Evolutionary conservation across 345 rosid species (phyloP), one percentile per base, ranked within the genome.

Genomic region (Reutealis trisperma): DNA sequence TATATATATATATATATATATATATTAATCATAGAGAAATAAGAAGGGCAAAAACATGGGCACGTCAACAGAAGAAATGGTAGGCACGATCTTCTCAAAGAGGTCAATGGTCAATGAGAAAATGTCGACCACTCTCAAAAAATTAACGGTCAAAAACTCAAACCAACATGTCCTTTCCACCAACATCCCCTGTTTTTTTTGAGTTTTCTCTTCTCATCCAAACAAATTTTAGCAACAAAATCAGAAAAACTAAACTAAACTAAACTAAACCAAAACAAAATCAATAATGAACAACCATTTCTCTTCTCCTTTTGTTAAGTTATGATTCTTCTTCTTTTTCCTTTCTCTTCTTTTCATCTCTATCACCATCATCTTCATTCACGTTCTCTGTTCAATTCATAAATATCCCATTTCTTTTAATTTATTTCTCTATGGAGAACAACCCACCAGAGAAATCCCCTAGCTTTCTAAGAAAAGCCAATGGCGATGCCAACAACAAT

Each of bases 381-480:
- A 16, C 4, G 11, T 64, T 44, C 67, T 45, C 76, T 61, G 63
- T 12, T 30, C 34, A 18, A 18, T 21, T 37, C 72, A 59, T 5
- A 27, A 57, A 19, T 3, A 54, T 16, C 8, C n/a, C 7, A 18
- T 6, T 16, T 25, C 18, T 25, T 30, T 15, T 27, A 6, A 19
- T 54, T 13, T 0, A 64, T 10, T 4, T 25, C 24, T 41, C 45
- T 42, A 83, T 83, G 81, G 79, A 80, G 47, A 75, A 52, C 18
- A 42, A 2, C 59, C 58, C 70, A 69, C 44, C 82, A 30, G 88
- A 85, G 67, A 84, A 78, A 70, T 63, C 84, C 47, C 68, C 45
- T 58, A 79, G 77, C 49, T 83, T 85, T 73, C 52, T 77, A 6
- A 70, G 76, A 21, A 75, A 73, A 1, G 79, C 8, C 7, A 63